Base-by-base conservation (phyloP, 768 basidiomycete species). In the Suillus luteus region DNA sequence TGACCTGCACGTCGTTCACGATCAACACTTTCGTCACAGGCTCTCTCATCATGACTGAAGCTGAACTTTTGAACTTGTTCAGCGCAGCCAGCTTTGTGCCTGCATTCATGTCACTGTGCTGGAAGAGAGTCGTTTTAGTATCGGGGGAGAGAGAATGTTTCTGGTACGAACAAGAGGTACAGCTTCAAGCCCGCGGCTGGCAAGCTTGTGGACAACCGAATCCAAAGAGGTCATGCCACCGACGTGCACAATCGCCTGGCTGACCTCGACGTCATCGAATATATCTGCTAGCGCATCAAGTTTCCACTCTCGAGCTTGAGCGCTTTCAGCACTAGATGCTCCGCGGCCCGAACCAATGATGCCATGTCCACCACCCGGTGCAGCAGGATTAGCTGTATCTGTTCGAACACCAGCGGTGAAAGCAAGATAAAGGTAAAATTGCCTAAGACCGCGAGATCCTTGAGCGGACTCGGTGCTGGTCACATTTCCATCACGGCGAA, bases 401-500 rank as follows among this genome's bases (percentile, higher is more conserved):
- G 85, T 79, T 51, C 91, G 84, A 61, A 90, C 87, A 22, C 92
- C 90, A 14, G 95, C 93, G 2, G 95, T 96, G 75, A 98, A 95
- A 1, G 96, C 93, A 33, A 98, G 84, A 73, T 97, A 99, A 44
- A 99, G 84, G 78, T 99, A 99, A 77, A 92, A 98, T 72, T 99
- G 96, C 61, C 96, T 91, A 40, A 99, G 80, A 24, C 93, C 93
- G 24, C 93, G 86, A 61, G 92, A 88, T 51, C 88, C 86, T 75
- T 90, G 89, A 48, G 78, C 83, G 40, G 88, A 87, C 46, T 90
- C 84, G 5, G 87, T 83, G 38, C 87, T 87, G 11, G 83, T 83
- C 57, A 91, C 89, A 70, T 92, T 93, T 46, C 92, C 93, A 68
- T 95, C 92, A 19, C 96, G 85, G 60, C 97, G 86, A 27, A 99